phyloP scores from a whole-genome alignment of 768 basidiomycete genomes.

The Trametopsis cervina region DNA sequence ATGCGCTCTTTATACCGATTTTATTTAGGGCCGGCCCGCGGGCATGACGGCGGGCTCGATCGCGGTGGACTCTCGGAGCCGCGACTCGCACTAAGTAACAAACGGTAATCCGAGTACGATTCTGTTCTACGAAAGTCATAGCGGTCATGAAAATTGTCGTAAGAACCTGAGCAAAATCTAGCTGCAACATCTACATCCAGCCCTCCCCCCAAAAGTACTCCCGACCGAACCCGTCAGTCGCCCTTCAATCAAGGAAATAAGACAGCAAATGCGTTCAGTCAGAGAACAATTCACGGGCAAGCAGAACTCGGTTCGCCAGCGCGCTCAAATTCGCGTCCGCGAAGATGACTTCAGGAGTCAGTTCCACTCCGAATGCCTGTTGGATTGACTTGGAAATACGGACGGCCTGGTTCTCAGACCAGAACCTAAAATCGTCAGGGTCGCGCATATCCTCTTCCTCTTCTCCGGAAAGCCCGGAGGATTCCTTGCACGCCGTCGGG shows the following conservation, averaged over 20 bases:
- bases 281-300: conserved; percentile 39
- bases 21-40: no score
- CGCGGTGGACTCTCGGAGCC: no score
- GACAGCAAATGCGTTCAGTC: conserved; percentile 10
- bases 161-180: no score
- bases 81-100: no score
- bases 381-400: conserved; percentile 76
- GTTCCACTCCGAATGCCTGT: conserved; percentile 83
- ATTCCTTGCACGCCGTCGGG: conserved; percentile 55
- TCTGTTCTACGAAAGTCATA: no score
- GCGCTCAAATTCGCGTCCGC: conserved; percentile 91
- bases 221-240: neutral
- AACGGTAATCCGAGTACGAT: no score
- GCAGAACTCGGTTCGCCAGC: conserved; percentile 76
- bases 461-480: conserved; percentile 15
- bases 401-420: conserved; percentile 86
- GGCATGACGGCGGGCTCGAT: no score
- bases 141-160: no score
- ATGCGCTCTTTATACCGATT: no score
- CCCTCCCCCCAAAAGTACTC: neutral
- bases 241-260: conserved; percentile 2
- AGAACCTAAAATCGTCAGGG: conserved; percentile 92
- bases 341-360: conserved; percentile 83
- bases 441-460: conserved; percentile 42
- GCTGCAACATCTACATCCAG: no score